A percentile compares a stretch with the other conserved stretches of the same genome.
phyloP scores from a whole-genome alignment of 108 stramenopile species.

The Aurantiochytrium sp. region DNA sequence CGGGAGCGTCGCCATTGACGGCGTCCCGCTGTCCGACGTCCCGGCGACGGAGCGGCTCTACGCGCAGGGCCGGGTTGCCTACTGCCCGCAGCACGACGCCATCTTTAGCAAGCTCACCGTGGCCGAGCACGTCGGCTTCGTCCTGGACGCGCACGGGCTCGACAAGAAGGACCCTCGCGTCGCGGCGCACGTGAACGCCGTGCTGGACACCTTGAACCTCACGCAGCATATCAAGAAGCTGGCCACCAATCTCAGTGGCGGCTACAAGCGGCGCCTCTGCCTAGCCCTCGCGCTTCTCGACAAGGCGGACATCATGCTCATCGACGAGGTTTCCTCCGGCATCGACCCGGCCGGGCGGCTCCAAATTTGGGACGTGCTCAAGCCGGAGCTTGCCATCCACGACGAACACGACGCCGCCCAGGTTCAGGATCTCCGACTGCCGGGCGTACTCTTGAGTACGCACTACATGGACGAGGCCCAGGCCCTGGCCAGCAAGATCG shows the following conservation, averaged over 20 bases:
- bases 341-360: constrained; percentile 35
- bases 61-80: neutral
- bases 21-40: neutral
- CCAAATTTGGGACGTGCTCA: neutral
- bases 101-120: constrained; percentile 20
- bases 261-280: constrained; percentile 81
- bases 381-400: constrained; percentile 73
- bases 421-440: neutral
- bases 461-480: constrained; percentile 77
- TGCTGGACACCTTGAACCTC: neutral
- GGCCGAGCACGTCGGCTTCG: constrained; percentile 1
- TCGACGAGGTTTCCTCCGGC: constrained; percentile 72
- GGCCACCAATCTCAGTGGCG: constrained; percentile 63
- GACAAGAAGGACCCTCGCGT: neutral
- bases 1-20: neutral
- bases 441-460: constrained; percentile 58
- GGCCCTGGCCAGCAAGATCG: constrained; percentile 63
- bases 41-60: neutral
- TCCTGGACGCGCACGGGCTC: constrained; percentile 5
- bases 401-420: constrained; percentile 65
- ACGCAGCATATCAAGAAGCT: neutral
- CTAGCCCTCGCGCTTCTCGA: constrained; percentile 80
- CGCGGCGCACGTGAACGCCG: neutral
- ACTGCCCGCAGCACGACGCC: constrained; percentile 38
- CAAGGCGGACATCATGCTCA: constrained; percentile 62